Evolutionary conservation across 176 grass and related monocot species (phyloP), one percentile per base, ranked within the genome.

Genomic region (Aegilops bicornis): DNA sequence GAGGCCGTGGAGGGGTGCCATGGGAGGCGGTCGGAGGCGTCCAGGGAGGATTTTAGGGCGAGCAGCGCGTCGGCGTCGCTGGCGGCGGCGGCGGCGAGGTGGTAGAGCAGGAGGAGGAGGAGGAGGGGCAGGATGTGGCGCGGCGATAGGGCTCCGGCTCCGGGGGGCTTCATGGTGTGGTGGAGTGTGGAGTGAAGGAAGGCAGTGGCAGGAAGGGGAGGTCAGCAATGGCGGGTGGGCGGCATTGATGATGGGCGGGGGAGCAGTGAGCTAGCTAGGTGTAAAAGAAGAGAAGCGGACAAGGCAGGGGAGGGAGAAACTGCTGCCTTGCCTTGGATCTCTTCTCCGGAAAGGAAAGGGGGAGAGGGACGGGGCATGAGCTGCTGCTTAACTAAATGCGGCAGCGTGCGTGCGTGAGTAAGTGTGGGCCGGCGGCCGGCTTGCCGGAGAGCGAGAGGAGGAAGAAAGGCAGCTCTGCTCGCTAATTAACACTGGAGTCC

Each of bases 41-140:
- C 97, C 0, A 98, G 60, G 2, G 96, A 65, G 39, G 91, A 80
- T 59, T 98, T 98, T 59, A 98, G 81, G 43, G 47, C 79, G 11
- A 98, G 84, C 8, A 98, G 90, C 10, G 96, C 86, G 65, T 91
- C 93, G 1, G 88, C 69, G 17, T 98, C 96, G 82, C 1, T 39
- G 36, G 30, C 10, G 16, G 19, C 39, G 50, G 37, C 20, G 48
- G 83, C 37, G 10, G 17, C 29, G 22, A 83, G 17, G 80, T 54
- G 69, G 69, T 23, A 42, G 35, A 72, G 36, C 9, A 72, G 22
- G 36, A 72, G 62, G 10, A 87, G 25, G 45, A 87, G 25, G 45
- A 88, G 22, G 45, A 31, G 30, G 0, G 86, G 27, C 10, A 88
- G 19, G 20, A 90, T 3, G 80, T 48, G 22, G 45, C n/a, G 61